Evolutionary conservation across 2,329 filamentous ascomycete species (phyloP).

Genomic region (Piedraia hortae): DNA sequence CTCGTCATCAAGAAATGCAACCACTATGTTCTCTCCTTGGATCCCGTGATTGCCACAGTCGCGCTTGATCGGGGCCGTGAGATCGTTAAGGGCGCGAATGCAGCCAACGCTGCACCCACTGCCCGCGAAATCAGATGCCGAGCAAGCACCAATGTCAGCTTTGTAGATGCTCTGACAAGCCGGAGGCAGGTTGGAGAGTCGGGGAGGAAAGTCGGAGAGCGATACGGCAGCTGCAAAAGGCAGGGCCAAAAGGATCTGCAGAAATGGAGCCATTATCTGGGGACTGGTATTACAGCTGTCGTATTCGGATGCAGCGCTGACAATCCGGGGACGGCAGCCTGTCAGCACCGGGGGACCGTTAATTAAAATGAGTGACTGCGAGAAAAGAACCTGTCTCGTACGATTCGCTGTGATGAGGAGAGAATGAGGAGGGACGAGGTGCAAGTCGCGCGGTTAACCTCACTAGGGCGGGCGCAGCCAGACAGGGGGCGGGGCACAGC

Average conservation of each 20-base stretch:
- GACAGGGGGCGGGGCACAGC: too few species aligned
- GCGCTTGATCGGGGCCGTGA: conserved; percentile 11
- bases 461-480: too few species aligned
- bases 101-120: conserved; percentile 16
- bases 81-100: conserved; percentile 14
- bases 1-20: conserved; percentile 15
- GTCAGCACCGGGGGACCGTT: too few species aligned
- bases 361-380: too few species aligned
- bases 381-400: too few species aligned
- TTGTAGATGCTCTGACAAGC: conserved; percentile 17
- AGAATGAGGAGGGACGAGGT: too few species aligned
- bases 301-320: too few species aligned
- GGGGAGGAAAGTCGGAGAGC: conserved; percentile 19
- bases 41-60: conserved; percentile 11
- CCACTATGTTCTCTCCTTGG: conserved; percentile 15
- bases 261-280: too few species aligned
- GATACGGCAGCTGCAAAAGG: conserved; percentile 13
- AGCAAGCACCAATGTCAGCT: conserved; percentile 15
- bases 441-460: too few species aligned
- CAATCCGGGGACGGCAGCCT: too few species aligned
- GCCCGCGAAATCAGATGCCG: conserved; percentile 15
- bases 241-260: conserved; percentile 8
- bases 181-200: conserved; percentile 14
- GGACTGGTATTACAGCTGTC: background rate
- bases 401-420: too few species aligned